Evolutionary conservation across 176 grass and related monocot genomes (phyloP), one percentile per base, ranked within the genome.

Genomic region (Lolium multiflorum): DNA sequence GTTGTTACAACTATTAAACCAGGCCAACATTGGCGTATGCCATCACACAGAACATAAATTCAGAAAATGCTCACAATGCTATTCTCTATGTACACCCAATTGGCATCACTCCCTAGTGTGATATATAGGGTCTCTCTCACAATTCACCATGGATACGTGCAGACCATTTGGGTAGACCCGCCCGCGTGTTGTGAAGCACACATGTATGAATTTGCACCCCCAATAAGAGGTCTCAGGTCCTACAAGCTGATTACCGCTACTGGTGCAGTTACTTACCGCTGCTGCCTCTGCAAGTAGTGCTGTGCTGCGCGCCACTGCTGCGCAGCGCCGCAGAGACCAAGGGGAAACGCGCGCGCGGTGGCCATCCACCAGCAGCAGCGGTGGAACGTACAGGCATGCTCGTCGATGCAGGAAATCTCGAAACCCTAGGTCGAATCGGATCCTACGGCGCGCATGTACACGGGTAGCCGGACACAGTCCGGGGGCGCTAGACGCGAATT

Each of bases 341-440:
- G 56, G 4, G 31, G 22, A 47, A 55, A 31, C 28, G 28, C 28
- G 28, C 56, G 60, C 56, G 47, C 51, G 47, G 28, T 4, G 43
- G 68, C 22, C 44, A 48, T 7, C 21, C 44, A 48, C 4, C 46
- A 52, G 9, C 12, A 85, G 59, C 58, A 28, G 13, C 83, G 31
- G 83, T 24, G 65, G 46, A 43, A 24, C 12, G 24, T 6, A 7
- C n/a, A 46, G 62, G 15, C 31, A 4, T 39, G 43, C 44, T 26
- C 25, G 52, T 58, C 37, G n/a, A 56, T 0, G 3, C 64, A 35
- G 13, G 43, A 65, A 57, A 85, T 54, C 58, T 63, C 37, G 65
- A 74, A 87, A 79, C 80, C 89, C 73, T 87, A 83, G 74, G 22
- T 0, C 22, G 21, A 74, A 48, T 7, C 57, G 31, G 47, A 74